Base-by-base conservation (phyloP, 805 yeast genomes). In the Monosporozyma aerobia region DNA sequence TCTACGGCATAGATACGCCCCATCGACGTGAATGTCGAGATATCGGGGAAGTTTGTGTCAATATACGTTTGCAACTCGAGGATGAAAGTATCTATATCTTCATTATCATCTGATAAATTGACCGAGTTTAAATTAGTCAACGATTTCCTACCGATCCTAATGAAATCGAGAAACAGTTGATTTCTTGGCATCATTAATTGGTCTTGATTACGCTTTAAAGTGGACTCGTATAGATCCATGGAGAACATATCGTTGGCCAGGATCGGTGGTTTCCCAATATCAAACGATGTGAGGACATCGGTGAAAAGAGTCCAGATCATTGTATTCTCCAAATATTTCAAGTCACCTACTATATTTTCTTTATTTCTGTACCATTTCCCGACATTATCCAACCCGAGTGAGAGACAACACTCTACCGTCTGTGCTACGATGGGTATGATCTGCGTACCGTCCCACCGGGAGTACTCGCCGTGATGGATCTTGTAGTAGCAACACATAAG, bases 181-280 rank as follows among this genome's bases (percentile, higher is more conserved):
- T n/a, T 47, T 25, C 40, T 47, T 23, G 27, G 30, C 7, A 25
- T 14, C 13, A 9, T 13, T 33, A 47, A 47, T 30, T 23, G 14
- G 14, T 16, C 23, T 6, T 25, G 6, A 5, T n/a, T 22, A 9
- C 10, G 7, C 22, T 14, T 33, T 19, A 33, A 37, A 35, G n/a
- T 47, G 13, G 22, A 30, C 23, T 33, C 43, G 35, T 35, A 25
- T n/a, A 47, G 23, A 23, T n/a, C 25, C n/a, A 33, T 37, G 23
- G 27, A 16, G 40, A 61, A 53, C 32, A 48, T 46, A 16, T 56
- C 58, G 39, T 61, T 57, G 1, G 58, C 46, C 7, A 68, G 55
- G 40, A 52, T 52, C 29, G 60, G 49, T 9, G 66, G 63, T 43
- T 61, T 60, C 8, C 71, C 71, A 50, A 60, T 55, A 48, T 67